These are phyloP conservation scores for Mucor piriformis DNA, from an alignment of 371 early-diverging fungal genomes.

Conservation along the genomic window DNA sequence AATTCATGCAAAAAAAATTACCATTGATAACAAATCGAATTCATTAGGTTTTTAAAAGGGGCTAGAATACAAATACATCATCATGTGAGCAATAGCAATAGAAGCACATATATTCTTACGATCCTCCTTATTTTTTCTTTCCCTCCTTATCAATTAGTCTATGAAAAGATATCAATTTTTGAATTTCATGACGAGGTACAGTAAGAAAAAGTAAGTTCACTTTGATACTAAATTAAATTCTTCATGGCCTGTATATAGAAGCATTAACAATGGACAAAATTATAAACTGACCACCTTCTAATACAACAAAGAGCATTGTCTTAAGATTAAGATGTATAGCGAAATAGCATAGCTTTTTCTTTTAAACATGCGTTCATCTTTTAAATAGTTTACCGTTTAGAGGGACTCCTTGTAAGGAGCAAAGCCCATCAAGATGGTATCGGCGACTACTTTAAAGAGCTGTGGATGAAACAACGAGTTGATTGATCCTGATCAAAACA, in stretches of 20 bases:
- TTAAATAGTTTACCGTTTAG: conserved; percentile 1
- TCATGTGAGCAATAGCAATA: neutral
- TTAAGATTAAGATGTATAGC: neutral
- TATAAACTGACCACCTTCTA: neutral
- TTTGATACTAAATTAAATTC: neutral
- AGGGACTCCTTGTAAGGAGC: conserved; percentile 1
- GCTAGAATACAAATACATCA: neutral
- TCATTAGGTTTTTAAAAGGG: neutral
- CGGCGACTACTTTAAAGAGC: conserved; percentile 1
- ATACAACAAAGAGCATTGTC: neutral
- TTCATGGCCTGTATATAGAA: neutral
- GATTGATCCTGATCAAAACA: neutral
- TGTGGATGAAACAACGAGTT: neutral
- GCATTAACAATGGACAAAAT: neutral
- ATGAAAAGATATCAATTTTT: neutral
- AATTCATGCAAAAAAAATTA: neutral
- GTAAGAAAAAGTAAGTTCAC: neutral
- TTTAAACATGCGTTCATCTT: neutral
- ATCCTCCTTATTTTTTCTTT: neutral
- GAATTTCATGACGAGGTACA: neutral
- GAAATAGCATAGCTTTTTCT: neutral
- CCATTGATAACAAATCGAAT: neutral
- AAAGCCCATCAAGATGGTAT: conserved; percentile 1
- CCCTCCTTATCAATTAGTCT: neutral
- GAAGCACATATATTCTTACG: neutral